Conservation (phyloP, 495 filamentous ascomycete genomes). For the Filosporella fistucella region DNA sequence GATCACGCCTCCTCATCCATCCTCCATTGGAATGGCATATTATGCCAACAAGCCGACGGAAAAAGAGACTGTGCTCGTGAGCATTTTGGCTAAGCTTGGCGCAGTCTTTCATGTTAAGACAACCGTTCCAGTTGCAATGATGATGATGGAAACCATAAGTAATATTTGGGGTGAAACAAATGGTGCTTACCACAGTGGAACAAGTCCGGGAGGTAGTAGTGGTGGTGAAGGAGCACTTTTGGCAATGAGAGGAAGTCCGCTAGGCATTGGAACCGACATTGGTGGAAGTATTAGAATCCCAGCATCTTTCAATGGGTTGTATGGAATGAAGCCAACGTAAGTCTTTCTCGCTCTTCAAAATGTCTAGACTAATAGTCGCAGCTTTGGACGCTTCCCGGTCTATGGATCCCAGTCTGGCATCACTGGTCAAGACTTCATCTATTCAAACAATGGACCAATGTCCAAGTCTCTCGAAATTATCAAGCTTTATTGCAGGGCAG, state of each 20-base stretch:
- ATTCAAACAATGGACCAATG: slow-evolving; percentile 42
- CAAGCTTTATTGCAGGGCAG: slow-evolving; percentile 36
- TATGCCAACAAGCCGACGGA: slow-evolving; percentile 41
- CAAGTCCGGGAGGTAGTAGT: slow-evolving; percentile 55
- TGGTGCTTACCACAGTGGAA: slow-evolving; percentile 42
- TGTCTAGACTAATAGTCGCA: slow-evolving; percentile 1
- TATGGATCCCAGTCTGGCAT: slow-evolving; percentile 24
- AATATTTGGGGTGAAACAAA: slow-evolving; percentile 35
- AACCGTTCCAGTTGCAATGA: slow-evolving; percentile 55
- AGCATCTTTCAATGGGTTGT: slow-evolving; percentile 58
- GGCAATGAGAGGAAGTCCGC: slow-evolving; percentile 47
- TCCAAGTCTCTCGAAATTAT: slow-evolving; percentile 34
- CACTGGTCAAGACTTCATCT: slow-evolving; percentile 28
- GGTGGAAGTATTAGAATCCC: slow-evolving; percentile 68
- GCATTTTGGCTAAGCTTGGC: slow-evolving; percentile 46
- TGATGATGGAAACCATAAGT: slow-evolving; percentile 37
- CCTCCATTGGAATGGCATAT: slow-evolving; percentile 23
- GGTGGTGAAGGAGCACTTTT: slow-evolving; percentile 62
- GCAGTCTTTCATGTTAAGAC: slow-evolving; percentile 66
- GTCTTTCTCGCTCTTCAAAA: slow-evolving; percentile 1
- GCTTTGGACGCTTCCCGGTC: slow-evolving; percentile 26
- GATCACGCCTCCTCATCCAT: slow-evolving; percentile 19
- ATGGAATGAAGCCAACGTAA: slow-evolving; percentile 50
- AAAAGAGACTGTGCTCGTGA: slow-evolving; percentile 20
- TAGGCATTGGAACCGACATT: slow-evolving; percentile 66